Evolutionary conservation across 2,329 filamentous ascomycete genomes (phyloP), one percentile per base, ranked within the genome.

Genomic region (Aspergillus hortae): DNA sequence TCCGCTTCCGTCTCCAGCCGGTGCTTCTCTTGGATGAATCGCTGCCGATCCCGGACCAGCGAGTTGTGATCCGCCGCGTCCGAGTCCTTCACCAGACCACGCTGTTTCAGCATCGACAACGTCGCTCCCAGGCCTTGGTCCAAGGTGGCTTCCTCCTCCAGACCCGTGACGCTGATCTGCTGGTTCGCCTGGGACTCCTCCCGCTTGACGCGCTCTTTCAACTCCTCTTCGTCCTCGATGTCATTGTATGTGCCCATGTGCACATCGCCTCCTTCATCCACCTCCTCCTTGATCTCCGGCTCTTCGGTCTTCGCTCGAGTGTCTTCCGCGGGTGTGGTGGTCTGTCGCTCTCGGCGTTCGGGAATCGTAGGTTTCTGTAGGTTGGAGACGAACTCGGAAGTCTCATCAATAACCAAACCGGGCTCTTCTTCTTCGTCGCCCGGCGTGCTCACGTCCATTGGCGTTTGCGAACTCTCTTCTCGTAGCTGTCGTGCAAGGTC

Each of bases 351-450:
- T 25, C 71, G 80, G 64, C 80, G 73, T 70, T 88, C 74, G 66
- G 80, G 74, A 10, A 79, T 71, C 2, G 74, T 80, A 12, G 86
- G 83, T 53, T 87, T 88, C 65, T 87, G 88, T 50, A 99, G 74
- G 49, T 90, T 90, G 23, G 91, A 88, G 27, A 99, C 88, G 62
- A 99, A 99, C 63, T 96, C 92, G 0, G 91, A 91, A 0, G 92
- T 96, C 67, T 96, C 94, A 55, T 96, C 92, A 52, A 99, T 92
- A n/a, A 96, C 82, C 1, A 99, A 77, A 1, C 91, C 92, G 2
- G 77, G 77, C 32, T 75, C 75, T 46, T 81, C 78, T 40, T 79
- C 77, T 9, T 72, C 65, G 17, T 76, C 75, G 3, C 82, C 76
- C 3, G 80, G 74, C 21, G 80, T 80, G 46, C 86, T 84, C 27